These are phyloP conservation scores for Tolypocladium tropicale DNA, from an alignment of 2,329 filamentous ascomycete genomes.

Conservation along the genomic window DNA sequence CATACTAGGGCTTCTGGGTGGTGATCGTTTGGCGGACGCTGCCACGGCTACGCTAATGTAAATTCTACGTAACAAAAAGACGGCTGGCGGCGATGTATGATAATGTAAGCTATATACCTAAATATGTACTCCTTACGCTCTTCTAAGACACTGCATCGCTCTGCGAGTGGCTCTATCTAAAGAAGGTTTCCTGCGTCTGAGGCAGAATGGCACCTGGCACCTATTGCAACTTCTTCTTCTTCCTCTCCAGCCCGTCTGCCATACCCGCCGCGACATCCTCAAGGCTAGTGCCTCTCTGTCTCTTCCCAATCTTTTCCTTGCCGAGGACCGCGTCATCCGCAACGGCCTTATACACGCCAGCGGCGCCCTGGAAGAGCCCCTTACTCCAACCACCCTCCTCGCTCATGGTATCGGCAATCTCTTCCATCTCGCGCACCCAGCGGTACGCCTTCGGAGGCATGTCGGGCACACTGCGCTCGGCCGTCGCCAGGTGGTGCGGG, in stretches of 20 bases:
- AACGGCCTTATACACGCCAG: conserved; percentile 50
- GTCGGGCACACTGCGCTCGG: conserved; percentile 38
- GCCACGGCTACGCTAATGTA: conserved; percentile 4
- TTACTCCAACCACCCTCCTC: conserved; percentile 52
- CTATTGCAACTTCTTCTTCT: conserved; percentile 25
- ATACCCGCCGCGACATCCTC: conserved; percentile 45
- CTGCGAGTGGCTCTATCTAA: background rate
- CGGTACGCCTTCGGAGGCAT: conserved; percentile 70
- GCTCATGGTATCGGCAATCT: conserved; percentile 58
- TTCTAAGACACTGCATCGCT: background rate
- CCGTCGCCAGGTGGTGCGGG: conserved; percentile 34
- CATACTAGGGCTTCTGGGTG: conserved; percentile 1
- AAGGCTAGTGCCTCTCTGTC: conserved; percentile 43
- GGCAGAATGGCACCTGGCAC: background rate
- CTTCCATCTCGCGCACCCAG: conserved; percentile 69
- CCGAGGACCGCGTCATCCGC: conserved; percentile 52
- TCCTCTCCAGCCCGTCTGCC: conserved; percentile 35
- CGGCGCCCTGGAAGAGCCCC: conserved; percentile 48
- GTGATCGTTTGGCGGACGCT: conserved; percentile 5
- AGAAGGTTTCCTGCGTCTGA: background rate
- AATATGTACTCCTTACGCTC: background rate
- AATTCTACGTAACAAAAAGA: background rate
- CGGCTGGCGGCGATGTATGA: background rate
- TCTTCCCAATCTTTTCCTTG: conserved; percentile 44
- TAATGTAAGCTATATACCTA: background rate